Conservation (phyloP, 768 basidiomycete genomes). For the Xerocomellus amylosporus region DNA sequence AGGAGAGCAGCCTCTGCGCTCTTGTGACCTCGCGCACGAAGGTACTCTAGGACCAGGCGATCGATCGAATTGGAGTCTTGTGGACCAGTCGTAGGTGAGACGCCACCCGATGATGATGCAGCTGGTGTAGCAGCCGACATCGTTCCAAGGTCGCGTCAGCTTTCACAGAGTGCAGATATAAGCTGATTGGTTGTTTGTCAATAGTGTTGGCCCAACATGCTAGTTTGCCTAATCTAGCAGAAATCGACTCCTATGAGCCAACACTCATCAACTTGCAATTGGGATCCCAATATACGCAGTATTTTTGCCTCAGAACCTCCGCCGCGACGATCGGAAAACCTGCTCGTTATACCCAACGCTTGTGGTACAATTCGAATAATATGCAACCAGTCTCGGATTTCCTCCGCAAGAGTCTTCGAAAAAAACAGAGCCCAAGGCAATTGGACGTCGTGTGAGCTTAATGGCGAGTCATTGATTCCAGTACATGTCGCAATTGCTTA, state of each 20-base stretch:
- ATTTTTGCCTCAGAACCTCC: background rate
- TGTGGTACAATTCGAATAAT: too few species aligned
- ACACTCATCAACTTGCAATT: too few species aligned
- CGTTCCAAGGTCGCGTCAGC: background rate
- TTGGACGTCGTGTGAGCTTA: too few species aligned
- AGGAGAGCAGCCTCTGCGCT: conserved; percentile 42
- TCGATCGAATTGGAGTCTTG: conserved; percentile 37
- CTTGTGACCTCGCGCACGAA: conserved; percentile 46
- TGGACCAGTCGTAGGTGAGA: conserved; percentile 30
- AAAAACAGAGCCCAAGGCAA: too few species aligned
- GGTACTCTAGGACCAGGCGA: conserved; percentile 46
- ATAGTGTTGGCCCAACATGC: background rate
- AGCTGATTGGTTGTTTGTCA: background rate
- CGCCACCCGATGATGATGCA: conserved; percentile 33
- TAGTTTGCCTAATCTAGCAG: background rate
- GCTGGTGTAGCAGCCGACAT: conserved; percentile 36
- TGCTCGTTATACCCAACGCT: too few species aligned
- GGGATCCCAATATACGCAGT: too few species aligned
- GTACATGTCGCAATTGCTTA: too few species aligned
- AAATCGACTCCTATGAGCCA: too few species aligned
- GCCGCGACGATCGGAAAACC: too few species aligned
- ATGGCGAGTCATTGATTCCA: too few species aligned
- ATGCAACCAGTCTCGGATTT: too few species aligned
- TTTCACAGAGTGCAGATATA: background rate
- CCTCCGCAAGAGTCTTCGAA: too few species aligned